Conservation (phyloP, 108 stramenopile genomes). For the Hondaea fermentalgiana region DNA sequence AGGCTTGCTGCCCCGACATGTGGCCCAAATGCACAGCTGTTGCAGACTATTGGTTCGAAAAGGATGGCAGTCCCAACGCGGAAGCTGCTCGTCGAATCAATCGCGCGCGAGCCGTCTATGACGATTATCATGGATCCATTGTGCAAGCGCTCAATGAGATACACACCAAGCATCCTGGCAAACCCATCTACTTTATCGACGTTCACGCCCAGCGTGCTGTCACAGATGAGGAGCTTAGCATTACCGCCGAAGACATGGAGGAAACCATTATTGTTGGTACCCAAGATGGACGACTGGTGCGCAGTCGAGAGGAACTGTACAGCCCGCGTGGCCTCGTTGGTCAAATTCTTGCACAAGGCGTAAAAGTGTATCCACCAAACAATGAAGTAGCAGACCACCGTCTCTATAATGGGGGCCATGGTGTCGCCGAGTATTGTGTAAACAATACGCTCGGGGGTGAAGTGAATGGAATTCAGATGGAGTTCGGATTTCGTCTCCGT, state of each 20-base stretch:
- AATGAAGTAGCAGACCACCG: not conserved
- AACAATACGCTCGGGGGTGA: not conserved
- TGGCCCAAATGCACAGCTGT: conserved; percentile 14
- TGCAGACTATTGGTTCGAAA: not conserved
- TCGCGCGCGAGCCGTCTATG: not conserved
- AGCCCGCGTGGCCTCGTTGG: not conserved
- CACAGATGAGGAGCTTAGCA: not conserved
- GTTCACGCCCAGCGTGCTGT: not conserved
- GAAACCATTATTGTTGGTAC: not conserved
- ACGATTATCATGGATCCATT: not conserved
- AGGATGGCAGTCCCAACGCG: not conserved
- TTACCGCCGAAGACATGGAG: not conserved
- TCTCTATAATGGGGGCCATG: not conserved
- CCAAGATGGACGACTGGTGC: not conserved
- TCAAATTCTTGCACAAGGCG: not conserved
- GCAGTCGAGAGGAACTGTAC: not conserved
- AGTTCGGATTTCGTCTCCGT: not conserved
- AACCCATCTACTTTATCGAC: not conserved
- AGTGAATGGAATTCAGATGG: not conserved
- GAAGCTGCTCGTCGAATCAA: not conserved
- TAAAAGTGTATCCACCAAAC: not conserved
- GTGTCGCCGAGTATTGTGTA: not conserved
- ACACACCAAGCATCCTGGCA: not conserved
- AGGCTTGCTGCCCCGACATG: not conserved
- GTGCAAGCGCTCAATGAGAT: not conserved